Percentiles rank a stretch among this genome's conserved stretches.
Evolutionary conservation across 2,329 filamentous ascomycete genomes (phyloP).

Genomic region (Hymenoscyphus occultus): DNA sequence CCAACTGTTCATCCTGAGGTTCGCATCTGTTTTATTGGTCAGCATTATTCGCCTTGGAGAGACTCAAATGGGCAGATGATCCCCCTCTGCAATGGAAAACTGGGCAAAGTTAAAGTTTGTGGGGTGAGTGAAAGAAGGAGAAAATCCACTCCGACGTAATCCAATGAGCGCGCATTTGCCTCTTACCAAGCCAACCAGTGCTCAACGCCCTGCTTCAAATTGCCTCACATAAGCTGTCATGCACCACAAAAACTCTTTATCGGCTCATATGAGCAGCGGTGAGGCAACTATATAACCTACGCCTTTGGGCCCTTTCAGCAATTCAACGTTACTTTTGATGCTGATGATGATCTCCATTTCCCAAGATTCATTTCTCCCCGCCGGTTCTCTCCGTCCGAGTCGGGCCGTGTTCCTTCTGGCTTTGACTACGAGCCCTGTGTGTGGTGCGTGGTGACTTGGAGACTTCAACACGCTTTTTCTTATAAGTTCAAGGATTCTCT

Average conservation of each 20-base stretch:
- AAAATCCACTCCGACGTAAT: no score
- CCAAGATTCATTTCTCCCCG: background rate
- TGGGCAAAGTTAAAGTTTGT: background rate
- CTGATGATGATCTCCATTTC: background rate
- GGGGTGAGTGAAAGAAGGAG: background rate
- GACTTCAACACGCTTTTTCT: no score
- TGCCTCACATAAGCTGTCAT: slow-evolving; percentile 4
- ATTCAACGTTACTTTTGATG: background rate
- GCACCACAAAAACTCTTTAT: background rate
- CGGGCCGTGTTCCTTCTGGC: background rate
- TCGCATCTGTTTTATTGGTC: no score
- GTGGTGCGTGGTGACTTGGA: background rate
- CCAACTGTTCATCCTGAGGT: no score
- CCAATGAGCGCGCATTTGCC: background rate
- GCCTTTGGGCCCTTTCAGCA: background rate
- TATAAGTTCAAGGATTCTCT: no score
- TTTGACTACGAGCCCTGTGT: background rate
- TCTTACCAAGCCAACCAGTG: background rate
- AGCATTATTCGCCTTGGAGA: no score
- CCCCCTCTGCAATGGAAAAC: background rate
- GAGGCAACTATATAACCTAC: background rate
- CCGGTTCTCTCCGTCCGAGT: background rate
- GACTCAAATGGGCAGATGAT: no score
- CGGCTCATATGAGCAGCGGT: background rate
- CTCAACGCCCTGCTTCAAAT: background rate